phyloP scores from a whole-genome alignment of 768 basidiomycete genomes.

The Agrocybe chaxingu region DNA sequence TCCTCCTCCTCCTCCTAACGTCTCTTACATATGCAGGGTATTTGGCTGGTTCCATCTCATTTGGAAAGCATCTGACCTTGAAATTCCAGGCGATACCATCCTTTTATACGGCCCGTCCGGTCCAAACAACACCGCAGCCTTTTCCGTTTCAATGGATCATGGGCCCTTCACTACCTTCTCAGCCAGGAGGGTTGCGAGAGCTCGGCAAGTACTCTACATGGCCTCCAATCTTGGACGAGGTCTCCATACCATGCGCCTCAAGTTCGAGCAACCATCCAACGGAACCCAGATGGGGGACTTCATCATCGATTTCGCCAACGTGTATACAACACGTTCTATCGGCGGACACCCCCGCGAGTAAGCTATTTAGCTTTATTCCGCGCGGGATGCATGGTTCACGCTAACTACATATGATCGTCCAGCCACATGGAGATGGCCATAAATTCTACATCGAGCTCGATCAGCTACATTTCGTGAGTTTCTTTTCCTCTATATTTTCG shows the following conservation, averaged over 20 bases:
- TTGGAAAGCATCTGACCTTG: no score
- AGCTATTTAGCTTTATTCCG: no score
- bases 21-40: not conserved
- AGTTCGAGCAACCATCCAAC: not conserved
- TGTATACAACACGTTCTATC: no score
- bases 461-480: no score
- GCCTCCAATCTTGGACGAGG: not conserved
- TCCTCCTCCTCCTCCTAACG: no score
- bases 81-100: slow-evolving; percentile 35
- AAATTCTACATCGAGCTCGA: no score
- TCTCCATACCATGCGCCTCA: not conserved
- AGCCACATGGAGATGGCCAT: no score
- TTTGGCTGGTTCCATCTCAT: not conserved
- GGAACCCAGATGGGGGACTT: not conserved
- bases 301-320: no score
- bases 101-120: slow-evolving; percentile 41
- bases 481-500: no score
- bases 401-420: no score
- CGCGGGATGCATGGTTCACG: no score
- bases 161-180: slow-evolving; percentile 10
- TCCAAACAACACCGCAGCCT: slow-evolving; percentile 7
- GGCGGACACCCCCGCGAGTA: no score
- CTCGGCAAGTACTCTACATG: slow-evolving; percentile 10
- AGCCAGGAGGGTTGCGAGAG: slow-evolving; percentile 10
- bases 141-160: slow-evolving; percentile 9